Evolutionary conservation across 1,284 basidiomycete genomes (phyloP), one percentile per base, ranked within the genome.

Genomic region (Ustilago vetiveriae): DNA sequence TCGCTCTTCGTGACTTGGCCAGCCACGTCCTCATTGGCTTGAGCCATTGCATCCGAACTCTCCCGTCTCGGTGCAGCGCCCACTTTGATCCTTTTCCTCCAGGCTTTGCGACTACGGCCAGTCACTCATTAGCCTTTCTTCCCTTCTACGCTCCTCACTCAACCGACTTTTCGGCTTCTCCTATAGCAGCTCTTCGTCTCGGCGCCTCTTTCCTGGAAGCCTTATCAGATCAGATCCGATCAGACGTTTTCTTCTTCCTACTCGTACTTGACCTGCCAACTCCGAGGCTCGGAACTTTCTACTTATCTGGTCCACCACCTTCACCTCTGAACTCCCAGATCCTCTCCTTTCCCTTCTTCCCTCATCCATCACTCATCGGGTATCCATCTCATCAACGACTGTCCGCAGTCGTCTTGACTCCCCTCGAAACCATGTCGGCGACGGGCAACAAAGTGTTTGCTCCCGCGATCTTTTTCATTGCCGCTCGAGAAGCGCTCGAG

Each of bases 401-500:
- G 35, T 24, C 26, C 22, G 30, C 23, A n/a, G 22, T 40, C 36
- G 36, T 37, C 33, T 10, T 21, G 8, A 4, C n/a, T 21, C 19
- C 2, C 29, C 22, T 30, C 33, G 30, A 35, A 26, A 46, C 22
- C 32, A 63, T 58, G 54, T 36, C 52, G 41, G 41, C 69, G 10
- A 50, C 53, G 11, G 75, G 72, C 44, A 79, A 79, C 69, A 69
- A 74, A 49, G 77, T 79, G 26, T 81, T 81, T 52, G 75, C 79
- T 6, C 75, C 76, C 2, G 69, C 72, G 9, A 81, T 81, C 71
- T 80, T 81, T 53, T 81, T 81, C 71, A 80, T 81, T 59, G 68
- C 76, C 27, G 79, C 75, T 14, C 47, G 79, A 10, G 79, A 81
- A 62, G 72, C 78, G 29, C 68, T 81, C 11, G 79, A 81, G 41